Conservation (phyloP, 441 rosid genomes). For the Syzygium syzygioides region DNA sequence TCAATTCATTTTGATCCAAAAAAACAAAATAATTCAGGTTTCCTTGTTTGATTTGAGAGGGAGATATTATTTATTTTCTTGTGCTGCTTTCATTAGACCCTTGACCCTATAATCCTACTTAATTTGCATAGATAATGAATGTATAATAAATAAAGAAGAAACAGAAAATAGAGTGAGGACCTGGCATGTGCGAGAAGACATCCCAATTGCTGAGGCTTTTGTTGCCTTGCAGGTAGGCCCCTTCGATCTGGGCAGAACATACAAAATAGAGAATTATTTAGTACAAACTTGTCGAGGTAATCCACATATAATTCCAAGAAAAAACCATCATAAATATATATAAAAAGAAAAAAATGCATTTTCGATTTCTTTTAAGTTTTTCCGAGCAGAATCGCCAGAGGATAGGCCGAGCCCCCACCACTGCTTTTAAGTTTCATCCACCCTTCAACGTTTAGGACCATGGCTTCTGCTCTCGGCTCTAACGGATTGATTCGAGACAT, state of each 20-base stretch:
- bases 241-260: slow-evolving; percentile 9
- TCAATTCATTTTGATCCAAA: background rate
- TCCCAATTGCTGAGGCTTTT: slow-evolving; percentile 19
- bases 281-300: background rate
- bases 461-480: background rate
- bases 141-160: background rate
- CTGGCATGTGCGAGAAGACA: slow-evolving; percentile 8
- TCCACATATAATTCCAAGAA: background rate
- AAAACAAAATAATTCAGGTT: background rate
- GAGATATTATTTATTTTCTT: background rate
- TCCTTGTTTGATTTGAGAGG: background rate
- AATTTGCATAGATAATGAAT: background rate
- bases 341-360: background rate
- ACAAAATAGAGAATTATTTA: background rate
- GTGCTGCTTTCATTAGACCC: background rate
- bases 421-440: background rate
- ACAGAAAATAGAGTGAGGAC: background rate
- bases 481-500: background rate
- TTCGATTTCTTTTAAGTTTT: background rate
- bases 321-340: background rate
- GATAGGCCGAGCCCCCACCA: background rate
- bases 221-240: slow-evolving; percentile 4
- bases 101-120: background rate
- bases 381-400: background rate
- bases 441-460: background rate